Base-by-base conservation (phyloP, 257 asterid genomes). In the Fraxinus pennsylvanica region DNA sequence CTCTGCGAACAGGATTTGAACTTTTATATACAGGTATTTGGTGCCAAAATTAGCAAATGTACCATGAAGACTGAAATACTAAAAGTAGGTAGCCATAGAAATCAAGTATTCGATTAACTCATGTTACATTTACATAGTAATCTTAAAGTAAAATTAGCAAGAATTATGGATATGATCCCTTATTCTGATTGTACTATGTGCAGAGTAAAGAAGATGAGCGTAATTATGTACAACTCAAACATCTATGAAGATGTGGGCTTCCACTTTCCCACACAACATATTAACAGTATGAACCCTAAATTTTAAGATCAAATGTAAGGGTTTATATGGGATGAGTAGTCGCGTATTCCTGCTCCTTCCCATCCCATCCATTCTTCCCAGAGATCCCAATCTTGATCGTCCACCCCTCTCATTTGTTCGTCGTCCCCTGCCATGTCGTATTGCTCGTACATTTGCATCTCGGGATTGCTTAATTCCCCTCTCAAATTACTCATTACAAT, bases 331-430 rank as follows among this genome's bases (percentile, higher is more conserved):
- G 97, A 90, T 0, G 98, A 75, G 77, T 93, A 95, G 65, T 93
- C 97, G 2, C 96, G 81, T 67, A 92, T 93, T 19, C 99, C 97
- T 3, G 95, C 98, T 41, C 98, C 99, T 90, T 93, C 98, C 94
- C 94, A 96, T 43, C 98, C 99, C 97, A 90, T 96, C 98, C 98
- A 96, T 70, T 96, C 98, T 75, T 93, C 99, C 98, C 97, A 93
- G 72, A 90, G 6, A 5, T 96, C 97, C 88, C 89, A 91, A 39
- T 91, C 95, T 8, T 85, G 86, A 35, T 92, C 96, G 33, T 81
- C 0, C 87, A 81, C 80, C 76, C 92, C 97, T 78, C 92, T 82
- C 82, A 79, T 81, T 38, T 84, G 47, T 10, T 90, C 96, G 9
- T 88, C 88, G 1, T 75, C 30, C 21, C 80, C 77, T 13, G 41